A percentile compares a stretch with the other conserved stretches of the same genome.
Conservation (phyloP, 208 protist species). For the Wallacemonas sp. region DNA sequence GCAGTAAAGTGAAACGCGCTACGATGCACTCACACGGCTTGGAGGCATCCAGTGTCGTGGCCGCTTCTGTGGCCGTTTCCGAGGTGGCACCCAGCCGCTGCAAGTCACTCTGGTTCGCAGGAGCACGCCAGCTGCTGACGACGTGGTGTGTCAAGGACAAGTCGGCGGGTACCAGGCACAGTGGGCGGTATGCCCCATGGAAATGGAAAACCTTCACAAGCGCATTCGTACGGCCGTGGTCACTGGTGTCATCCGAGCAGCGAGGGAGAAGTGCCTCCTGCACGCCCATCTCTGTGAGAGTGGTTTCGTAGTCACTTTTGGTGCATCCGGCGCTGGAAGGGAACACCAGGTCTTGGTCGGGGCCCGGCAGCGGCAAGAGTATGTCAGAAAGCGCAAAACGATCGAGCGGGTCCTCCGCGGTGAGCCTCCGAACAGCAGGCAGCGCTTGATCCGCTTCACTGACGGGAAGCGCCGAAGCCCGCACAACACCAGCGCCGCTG, state of each 20-base stretch:
- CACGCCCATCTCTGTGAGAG: slow-evolving; percentile 34
- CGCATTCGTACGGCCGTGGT: slow-evolving; percentile 16
- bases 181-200: slow-evolving; percentile 83
- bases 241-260: not conserved
- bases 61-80: not conserved
- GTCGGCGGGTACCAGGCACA: slow-evolving; percentile 50
- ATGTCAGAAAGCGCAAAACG: slow-evolving; percentile 84
- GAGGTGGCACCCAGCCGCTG: slow-evolving; percentile 17
- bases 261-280: slow-evolving; percentile 31
- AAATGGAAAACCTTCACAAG: slow-evolving; percentile 87
- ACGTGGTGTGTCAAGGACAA: slow-evolving; percentile 31
- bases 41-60: not conserved
- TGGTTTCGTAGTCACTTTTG: slow-evolving; percentile 48
- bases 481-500: not conserved
- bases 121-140: slow-evolving; percentile 36
- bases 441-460: slow-evolving; percentile 29
- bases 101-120: slow-evolving; percentile 73
- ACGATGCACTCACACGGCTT: slow-evolving; percentile 36
- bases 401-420: slow-evolving; percentile 51
- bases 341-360: slow-evolving; percentile 68
- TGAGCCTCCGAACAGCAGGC: slow-evolving; percentile 56
- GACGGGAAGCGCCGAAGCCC: too few species aligned
- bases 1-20: slow-evolving; percentile 73
- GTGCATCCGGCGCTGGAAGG: slow-evolving; percentile 53
- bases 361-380: slow-evolving; percentile 90